Evolutionary conservation across 345 rosid genomes (phyloP), one percentile per base, ranked within the genome.

Genomic region (Camelina hispida): DNA sequence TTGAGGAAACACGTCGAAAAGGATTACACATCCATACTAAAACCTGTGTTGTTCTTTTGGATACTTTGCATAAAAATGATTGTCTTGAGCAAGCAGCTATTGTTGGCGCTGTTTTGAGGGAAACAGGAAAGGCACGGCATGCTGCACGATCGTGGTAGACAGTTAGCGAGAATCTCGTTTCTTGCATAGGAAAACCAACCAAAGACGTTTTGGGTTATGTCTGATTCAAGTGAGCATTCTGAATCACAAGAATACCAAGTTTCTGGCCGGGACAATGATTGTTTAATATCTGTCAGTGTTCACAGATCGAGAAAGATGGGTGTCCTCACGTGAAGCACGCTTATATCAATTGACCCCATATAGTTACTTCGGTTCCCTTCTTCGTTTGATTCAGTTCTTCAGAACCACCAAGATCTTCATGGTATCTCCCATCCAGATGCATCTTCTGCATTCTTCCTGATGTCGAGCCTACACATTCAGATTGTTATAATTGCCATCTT

Each of bases 11-110:
- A 50, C 88, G 97, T 56, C 25, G 68, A 58, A 92, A 78, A 81
- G 97, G 99, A 62, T 80, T 78, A 22, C 79, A 62, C 20, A 87
- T 95, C 54, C 84, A 90, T 81, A 79, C 83, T 28, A 90, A 92
- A 76, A 92, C 94, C 1, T 95, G 98, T 71, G 83, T 95, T 74
- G 82, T 85, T 65, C 97, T 95, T 66, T 81, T 90, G 78, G 97
- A 92, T 82, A 87, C 97, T 17, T 75, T 92, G 76, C 96, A 89
- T 53, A 92, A 87, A 83, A 96, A 87, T 42, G 98, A 89, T 68
- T 86, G 89, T 72, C 89, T 90, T 35, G 99, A 95, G 87, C 93
- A 92, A 81, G 98, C 99, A 74, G 93, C 90, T 51, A 86, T 95
- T 40, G 98, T 92, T 7, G 96, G 99, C 58, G 93, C 88, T 60